These are phyloP conservation scores for Tympanopsis confertula DNA, from an alignment of 2,329 filamentous ascomycete genomes.

Conservation along the genomic window DNA sequence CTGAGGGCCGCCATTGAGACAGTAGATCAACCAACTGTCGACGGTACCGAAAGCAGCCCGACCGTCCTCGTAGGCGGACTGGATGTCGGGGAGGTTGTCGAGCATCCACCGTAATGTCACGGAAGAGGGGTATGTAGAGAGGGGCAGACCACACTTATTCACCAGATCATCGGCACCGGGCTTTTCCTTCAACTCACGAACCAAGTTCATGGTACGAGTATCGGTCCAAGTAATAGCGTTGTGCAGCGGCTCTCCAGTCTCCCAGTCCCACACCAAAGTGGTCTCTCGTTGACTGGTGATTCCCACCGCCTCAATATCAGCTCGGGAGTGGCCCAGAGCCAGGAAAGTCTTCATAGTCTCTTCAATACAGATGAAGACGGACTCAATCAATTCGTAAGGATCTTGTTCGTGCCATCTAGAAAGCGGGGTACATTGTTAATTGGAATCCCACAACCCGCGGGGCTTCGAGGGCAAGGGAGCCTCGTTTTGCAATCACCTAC, in stretches of 20 bases:
- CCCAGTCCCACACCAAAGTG: slow-evolving; percentile 67
- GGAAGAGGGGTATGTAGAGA: slow-evolving; percentile 73
- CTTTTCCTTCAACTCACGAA: slow-evolving; percentile 58
- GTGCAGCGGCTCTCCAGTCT: slow-evolving; percentile 65
- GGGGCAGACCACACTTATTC: slow-evolving; percentile 60
- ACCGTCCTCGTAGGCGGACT: slow-evolving; percentile 60
- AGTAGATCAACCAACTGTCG: slow-evolving; percentile 71
- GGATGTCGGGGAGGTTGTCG: slow-evolving; percentile 54
- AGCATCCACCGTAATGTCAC: slow-evolving; percentile 71
- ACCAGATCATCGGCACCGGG: slow-evolving; percentile 56
- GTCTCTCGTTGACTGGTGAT: slow-evolving; percentile 81
- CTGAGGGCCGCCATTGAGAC: slow-evolving; percentile 60
- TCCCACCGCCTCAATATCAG: slow-evolving; percentile 63
- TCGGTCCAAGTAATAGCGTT: slow-evolving; percentile 82
- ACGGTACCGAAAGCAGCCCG: slow-evolving; percentile 69
- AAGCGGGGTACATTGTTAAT: slow-evolving; percentile 1
- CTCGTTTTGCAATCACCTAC: slow-evolving; percentile 29
- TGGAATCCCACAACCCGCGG: slow-evolving; percentile 1
- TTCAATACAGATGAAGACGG: slow-evolving; percentile 67
- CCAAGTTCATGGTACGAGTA: slow-evolving; percentile 61
- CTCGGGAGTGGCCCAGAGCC: slow-evolving; percentile 50
- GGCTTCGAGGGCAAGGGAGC: not conserved
- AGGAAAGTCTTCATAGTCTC: slow-evolving; percentile 59
- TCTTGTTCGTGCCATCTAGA: slow-evolving; percentile 80
- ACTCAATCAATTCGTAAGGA: slow-evolving; percentile 60